Evolutionary conservation across 148 eudicot species (phyloP).

Genomic region (Amaranthus cruentus): DNA sequence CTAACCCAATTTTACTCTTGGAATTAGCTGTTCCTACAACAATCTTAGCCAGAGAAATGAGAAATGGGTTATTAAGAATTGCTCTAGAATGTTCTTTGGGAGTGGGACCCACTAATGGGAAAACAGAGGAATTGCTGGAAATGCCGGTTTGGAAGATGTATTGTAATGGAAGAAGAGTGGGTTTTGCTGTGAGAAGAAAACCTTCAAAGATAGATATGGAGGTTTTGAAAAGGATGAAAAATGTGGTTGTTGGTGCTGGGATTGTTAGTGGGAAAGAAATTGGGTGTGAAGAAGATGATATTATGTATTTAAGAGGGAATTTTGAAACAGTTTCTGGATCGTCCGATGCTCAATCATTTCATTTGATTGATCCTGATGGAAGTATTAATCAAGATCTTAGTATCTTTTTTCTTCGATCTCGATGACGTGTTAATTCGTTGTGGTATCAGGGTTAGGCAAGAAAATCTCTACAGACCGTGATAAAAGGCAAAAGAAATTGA

Average conservation of each 20-base stretch:
- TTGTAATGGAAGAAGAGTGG: conserved; percentile 55
- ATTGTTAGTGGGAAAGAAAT: conserved; percentile 27
- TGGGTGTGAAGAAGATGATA: conserved; percentile 32
- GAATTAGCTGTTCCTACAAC: conserved; percentile 56
- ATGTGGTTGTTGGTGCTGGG: conserved; percentile 48
- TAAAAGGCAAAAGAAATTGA: no score
- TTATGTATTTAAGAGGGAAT: conserved; percentile 54
- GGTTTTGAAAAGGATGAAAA: conserved; percentile 33
- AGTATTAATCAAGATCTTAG: conserved; percentile 57
- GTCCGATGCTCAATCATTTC: conserved; percentile 40
- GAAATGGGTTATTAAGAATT: conserved; percentile 44
- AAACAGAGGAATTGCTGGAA: background rate
- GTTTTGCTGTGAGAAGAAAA: conserved; percentile 40
- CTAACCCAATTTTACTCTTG: conserved; percentile 41
- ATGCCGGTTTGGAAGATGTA: conserved; percentile 58
- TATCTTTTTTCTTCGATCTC: conserved; percentile 54
- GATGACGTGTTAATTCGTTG: background rate
- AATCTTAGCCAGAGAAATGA: conserved; percentile 55
- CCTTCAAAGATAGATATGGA: conserved; percentile 44
- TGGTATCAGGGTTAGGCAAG: no score
- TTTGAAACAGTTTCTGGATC: conserved; percentile 47
- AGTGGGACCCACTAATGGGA: background rate
- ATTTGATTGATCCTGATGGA: conserved; percentile 59
- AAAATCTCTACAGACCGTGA: no score
- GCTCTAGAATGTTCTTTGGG: conserved; percentile 32